Percentiles rank a stretch among this genome's conserved stretches.
These are phyloP conservation scores for Begonia masoniana DNA, from an alignment of 306 rosid species.

Conservation along the genomic window DNA sequence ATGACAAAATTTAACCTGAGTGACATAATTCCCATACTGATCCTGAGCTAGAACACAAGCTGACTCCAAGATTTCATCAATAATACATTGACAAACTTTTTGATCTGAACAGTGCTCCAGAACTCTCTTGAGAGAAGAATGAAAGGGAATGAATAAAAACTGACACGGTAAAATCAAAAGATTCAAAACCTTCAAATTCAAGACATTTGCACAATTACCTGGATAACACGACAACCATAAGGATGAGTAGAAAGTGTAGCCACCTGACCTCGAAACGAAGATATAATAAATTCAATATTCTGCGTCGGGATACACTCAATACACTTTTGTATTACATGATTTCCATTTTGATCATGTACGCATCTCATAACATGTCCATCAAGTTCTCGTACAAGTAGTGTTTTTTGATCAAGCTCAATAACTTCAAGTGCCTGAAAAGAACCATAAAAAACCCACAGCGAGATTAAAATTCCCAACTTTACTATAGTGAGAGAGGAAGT, in stretches of 20 bases:
- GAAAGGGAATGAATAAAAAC: neutral
- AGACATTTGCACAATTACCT: conserved; percentile 23
- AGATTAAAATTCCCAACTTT: too few species aligned
- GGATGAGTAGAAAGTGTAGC: conserved; percentile 49
- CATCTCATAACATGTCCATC: conserved; percentile 60
- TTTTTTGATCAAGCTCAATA: conserved; percentile 43
- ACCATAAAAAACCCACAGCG: neutral
- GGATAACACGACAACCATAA: conserved; percentile 68
- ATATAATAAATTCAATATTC: conserved; percentile 37
- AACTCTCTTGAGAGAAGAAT: conserved; percentile 29
- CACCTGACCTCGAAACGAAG: conserved; percentile 44
- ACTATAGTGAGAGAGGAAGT: too few species aligned
- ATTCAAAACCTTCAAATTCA: conserved; percentile 3
- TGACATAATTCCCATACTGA: conserved; percentile 69
- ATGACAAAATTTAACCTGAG: conserved; percentile 27
- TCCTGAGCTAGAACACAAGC: conserved; percentile 44
- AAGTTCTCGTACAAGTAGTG: conserved; percentile 44
- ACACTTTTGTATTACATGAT: conserved; percentile 67
- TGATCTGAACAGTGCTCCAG: conserved; percentile 59
- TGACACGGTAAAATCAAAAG: conserved; percentile 6
- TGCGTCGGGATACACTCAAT: conserved; percentile 47
- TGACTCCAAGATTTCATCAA: conserved; percentile 54
- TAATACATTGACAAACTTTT: conserved; percentile 26
- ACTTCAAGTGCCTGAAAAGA: conserved; percentile 47
- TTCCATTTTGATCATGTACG: conserved; percentile 64